Evolutionary conservation across 768 basidiomycete species (phyloP).

Genomic region (Clavaria fumosa): DNA sequence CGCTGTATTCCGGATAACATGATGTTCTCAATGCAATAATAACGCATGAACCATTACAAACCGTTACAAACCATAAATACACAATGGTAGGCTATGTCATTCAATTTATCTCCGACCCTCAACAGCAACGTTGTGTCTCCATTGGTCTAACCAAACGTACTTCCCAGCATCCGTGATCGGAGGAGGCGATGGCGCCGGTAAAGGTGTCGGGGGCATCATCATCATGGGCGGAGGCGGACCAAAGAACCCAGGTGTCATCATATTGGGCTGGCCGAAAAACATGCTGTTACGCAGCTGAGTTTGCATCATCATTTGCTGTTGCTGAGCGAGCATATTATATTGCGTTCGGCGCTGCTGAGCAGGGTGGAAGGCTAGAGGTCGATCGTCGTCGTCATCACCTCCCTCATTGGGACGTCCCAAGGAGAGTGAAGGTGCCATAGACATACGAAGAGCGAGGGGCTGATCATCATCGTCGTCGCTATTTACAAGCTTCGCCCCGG

Average conservation of each 20-base stretch:
- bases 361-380: constrained; percentile 56
- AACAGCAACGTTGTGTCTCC: constrained; percentile 66
- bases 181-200: constrained; percentile 45
- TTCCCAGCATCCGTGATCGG: constrained; percentile 50
- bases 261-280: constrained; percentile 50
- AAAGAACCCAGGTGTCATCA: constrained; percentile 62
- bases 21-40: too few relatives aligned
- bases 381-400: constrained; percentile 48
- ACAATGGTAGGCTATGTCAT: too few relatives aligned
- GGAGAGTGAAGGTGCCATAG: constrained; percentile 22
- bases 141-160: constrained; percentile 58
- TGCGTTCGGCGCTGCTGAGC: constrained; percentile 69
- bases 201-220: constrained; percentile 32
- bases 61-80: too few relatives aligned
- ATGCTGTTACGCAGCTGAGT: constrained; percentile 63
- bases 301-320: constrained; percentile 53
- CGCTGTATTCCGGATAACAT: too few relatives aligned
- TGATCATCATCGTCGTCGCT: constrained; percentile 53
- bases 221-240: constrained; percentile 33
- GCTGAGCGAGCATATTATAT: constrained; percentile 38
- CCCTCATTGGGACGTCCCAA: constrained; percentile 9
- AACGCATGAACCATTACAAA: too few relatives aligned
- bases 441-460: constrained; percentile 56
- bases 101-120: constrained; percentile 38
- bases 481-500: constrained; percentile 7